Base-by-base conservation (phyloP, 1,139 yeast genomes). In the Kodamaea fungicola region DNA sequence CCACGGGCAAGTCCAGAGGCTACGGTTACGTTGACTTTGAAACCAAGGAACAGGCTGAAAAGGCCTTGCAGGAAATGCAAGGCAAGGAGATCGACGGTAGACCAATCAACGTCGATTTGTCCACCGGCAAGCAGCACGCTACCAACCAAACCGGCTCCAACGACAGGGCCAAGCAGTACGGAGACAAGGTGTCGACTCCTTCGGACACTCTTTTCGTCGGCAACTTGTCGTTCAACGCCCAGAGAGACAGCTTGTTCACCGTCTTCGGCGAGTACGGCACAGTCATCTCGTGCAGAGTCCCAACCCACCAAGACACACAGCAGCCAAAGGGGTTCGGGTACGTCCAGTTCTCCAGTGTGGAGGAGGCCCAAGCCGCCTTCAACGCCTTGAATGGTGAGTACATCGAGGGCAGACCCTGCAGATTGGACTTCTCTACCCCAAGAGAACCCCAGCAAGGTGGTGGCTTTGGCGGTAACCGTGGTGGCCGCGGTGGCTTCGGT, bases 241-340 rank as follows among this genome's bases (percentile, higher is more conserved):
- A 80, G 63, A 82, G 89, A 68, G 96, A 89, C 61, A 71, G 67
- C 46, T 72, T 92, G 51, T 83, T 75, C 65, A 78, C 76, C 52
- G 62, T 79, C 32, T 92, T 92, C 58, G 80, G 84, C 51, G 78
- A 76, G 57, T 75, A 77, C 65, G 97, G 97, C 61, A 75, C 74
- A 48, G 86, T 92, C 45, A 69, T 88, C 42, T 85, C 95, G 44
- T 90, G 90, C 55, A 83, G 98, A 74, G 74, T 92, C 54, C 98
- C 98, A 65, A 90, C 97, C 35, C 95, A 90, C 71, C 97, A 96
- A 59, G 97, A 90, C 67, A 89, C 97, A 50, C 95, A 89, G 64
- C 97, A 90, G 71, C 95, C 96, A 65, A 92, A 92, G 79, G 98
- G 98, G 51, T 92, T 92, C 71, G 98, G 97, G 51, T 92, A 92